Conservation (phyloP, 164 flowering plant genomes). For the Amborella trichopoda region DNA sequence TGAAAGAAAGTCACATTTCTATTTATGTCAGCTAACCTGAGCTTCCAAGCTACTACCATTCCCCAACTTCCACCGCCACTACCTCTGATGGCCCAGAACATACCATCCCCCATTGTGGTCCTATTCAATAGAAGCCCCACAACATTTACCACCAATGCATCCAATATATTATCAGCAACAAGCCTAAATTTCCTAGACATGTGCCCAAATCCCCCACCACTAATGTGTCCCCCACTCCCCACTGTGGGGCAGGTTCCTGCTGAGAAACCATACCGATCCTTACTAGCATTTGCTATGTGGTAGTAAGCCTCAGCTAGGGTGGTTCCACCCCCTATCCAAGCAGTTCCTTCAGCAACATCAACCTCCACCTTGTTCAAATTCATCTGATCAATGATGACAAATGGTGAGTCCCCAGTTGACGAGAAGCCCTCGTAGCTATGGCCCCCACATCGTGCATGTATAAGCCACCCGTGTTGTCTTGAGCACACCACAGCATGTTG, state of each 20-base stretch:
- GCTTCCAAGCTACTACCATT: conserved; percentile 5
- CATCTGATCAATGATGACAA: conserved; percentile 15
- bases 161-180: conserved; percentile 10
- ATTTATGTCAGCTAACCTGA: conserved; percentile 4
- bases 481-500: conserved; percentile 19
- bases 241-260: conserved; percentile 7
- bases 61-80: conserved; percentile 9
- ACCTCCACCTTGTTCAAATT: conserved; percentile 11
- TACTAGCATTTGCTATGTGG: conserved; percentile 12
- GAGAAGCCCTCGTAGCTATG: conserved; percentile 31
- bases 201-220: conserved; percentile 10
- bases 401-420: conserved; percentile 8
- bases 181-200: conserved; percentile 11
- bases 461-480: conserved; percentile 6
- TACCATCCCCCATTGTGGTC: conserved; percentile 3
- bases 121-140: conserved; percentile 15
- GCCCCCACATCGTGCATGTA: conserved; percentile 21
- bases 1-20: conserved; percentile 8
- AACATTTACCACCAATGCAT: conserved; percentile 15
- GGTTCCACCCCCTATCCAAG: conserved; percentile 23
- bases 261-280: conserved; percentile 15
- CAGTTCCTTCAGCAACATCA: conserved; percentile 7
- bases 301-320: conserved; percentile 24
- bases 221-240: conserved; percentile 7
- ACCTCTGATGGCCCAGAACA: conserved; percentile 11